These are phyloP conservation scores for Kregervanrija pseudodelftensis DNA, from an alignment of 805 yeast species.

Conservation along the genomic window DNA sequence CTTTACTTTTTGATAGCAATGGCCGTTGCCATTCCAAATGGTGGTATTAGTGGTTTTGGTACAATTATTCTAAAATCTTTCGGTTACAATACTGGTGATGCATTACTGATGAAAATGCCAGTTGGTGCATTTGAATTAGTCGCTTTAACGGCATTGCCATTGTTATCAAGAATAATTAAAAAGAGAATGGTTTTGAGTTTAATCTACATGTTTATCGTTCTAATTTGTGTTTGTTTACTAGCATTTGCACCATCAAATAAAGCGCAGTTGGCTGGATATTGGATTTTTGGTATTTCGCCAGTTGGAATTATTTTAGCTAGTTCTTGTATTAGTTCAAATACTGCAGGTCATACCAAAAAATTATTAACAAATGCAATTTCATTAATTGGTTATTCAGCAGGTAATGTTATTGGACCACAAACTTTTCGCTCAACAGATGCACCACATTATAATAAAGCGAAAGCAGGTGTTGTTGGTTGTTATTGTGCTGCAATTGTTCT, in stretches of 20 bases:
- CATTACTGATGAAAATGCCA: slow-evolving; percentile 30
- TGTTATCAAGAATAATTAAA: slow-evolving; percentile 17
- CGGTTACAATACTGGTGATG: slow-evolving; percentile 16
- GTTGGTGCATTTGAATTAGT: slow-evolving; percentile 31
- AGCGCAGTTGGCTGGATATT: slow-evolving; percentile 24
- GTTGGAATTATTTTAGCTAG: slow-evolving; percentile 16
- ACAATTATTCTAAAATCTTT: slow-evolving; percentile 38
- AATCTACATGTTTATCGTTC: slow-evolving; percentile 16
- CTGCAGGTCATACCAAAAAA: slow-evolving; percentile 68
- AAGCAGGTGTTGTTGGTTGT: slow-evolving; percentile 43
- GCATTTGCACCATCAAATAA: slow-evolving; percentile 19
- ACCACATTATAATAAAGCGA: slow-evolving; percentile 51
- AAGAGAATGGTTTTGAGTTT: slow-evolving; percentile 23
- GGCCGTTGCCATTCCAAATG: slow-evolving; percentile 47
- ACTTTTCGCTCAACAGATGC: slow-evolving; percentile 50
- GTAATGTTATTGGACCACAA: slow-evolving; percentile 66
- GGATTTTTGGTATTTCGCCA: slow-evolving; percentile 12
- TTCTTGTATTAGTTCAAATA: slow-evolving; percentile 26
- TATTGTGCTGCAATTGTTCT: slow-evolving; percentile 23
- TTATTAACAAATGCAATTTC: slow-evolving; percentile 46
- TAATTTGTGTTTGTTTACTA: slow-evolving; percentile 21
- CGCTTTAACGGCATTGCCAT: slow-evolving; percentile 19
- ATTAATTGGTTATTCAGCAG: slow-evolving; percentile 56
- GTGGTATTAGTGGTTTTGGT: slow-evolving; percentile 46
- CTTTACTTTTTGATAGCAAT: slow-evolving; percentile 37